A percentile compares a stretch with the other conserved stretches of the same genome.
Evolutionary conservation across 2,329 filamentous ascomycete species (phyloP).

Genomic region (Fusarium piperis): DNA sequence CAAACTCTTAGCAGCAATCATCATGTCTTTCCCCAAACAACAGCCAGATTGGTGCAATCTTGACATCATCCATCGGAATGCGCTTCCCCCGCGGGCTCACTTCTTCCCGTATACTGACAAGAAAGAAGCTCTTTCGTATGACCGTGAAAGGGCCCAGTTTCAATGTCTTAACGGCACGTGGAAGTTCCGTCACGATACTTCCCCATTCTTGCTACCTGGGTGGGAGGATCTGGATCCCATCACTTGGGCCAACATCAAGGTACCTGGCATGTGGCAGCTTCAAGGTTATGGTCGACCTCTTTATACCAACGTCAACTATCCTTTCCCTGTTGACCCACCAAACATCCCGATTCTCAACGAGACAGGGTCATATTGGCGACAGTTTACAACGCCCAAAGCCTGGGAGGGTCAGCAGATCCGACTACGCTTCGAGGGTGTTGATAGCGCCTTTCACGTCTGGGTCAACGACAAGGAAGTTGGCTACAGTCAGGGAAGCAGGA

Average conservation of each 20-base stretch:
- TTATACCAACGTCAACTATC: no score
- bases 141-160: not conserved
- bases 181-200: conserved; percentile 20
- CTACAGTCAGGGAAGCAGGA: no score
- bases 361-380: not conserved
- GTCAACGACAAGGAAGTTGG: no score
- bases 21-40: no score
- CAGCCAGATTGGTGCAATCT: conserved; percentile 15
- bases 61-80: conserved; percentile 9
- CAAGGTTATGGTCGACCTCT: no score
- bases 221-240: not conserved
- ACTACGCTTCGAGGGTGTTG: no score
- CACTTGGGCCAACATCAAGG: not conserved
- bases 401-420: conserved; percentile 45
- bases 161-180: conserved; percentile 18
- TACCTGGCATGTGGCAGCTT: no score
- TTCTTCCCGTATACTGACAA: conserved; percentile 20
- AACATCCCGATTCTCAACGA: no score
- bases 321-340: no score
- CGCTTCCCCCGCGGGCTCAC: conserved; percentile 15
- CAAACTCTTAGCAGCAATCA: no score
- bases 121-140: not conserved
- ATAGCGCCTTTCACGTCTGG: no score
- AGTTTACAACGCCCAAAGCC: conserved; percentile 49
- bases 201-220: no score